Percentiles rank a stretch among this genome's conserved stretches.
Conservation (phyloP, 2,329 filamentous ascomycete genomes). For the Fusarium sambucinum region DNA sequence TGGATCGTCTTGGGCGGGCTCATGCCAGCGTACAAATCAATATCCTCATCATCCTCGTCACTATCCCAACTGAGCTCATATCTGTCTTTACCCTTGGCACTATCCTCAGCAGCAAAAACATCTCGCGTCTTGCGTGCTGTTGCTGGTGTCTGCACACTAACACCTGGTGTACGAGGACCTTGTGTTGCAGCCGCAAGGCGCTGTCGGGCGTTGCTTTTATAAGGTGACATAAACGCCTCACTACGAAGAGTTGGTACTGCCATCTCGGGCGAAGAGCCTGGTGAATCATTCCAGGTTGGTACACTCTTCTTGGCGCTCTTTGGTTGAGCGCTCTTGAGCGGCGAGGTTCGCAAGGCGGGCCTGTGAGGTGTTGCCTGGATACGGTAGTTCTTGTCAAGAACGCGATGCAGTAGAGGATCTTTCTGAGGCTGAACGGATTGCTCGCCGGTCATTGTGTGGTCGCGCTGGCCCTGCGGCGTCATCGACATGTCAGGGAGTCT, state of each 20-base stretch:
- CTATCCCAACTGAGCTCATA: conserved; percentile 80
- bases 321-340: conserved; percentile 56
- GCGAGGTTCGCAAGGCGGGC: conserved; percentile 58
- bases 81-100: conserved; percentile 50
- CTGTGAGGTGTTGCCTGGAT: conserved; percentile 91
- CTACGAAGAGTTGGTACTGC: conserved; percentile 85
- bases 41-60: conserved; percentile 75
- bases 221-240: conserved; percentile 85
- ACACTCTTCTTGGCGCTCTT: conserved; percentile 53
- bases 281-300: conserved; percentile 66
- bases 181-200: conserved; percentile 58
- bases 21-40: conserved; percentile 74
- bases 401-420: conserved; percentile 86
- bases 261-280: conserved; percentile 80
- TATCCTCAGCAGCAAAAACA: conserved; percentile 56
- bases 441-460: conserved; percentile 49
- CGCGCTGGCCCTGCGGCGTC: conserved; percentile 67
- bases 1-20: conserved; percentile 96
- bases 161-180: conserved; percentile 78
- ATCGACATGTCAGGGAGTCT: conserved; percentile 72
- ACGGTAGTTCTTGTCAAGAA: conserved; percentile 96
- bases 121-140: conserved; percentile 64
- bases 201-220: conserved; percentile 61
- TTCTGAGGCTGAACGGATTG: conserved; percentile 58
- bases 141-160: conserved; percentile 84